Conservation (phyloP, 169 alveolate genomes). For the Plasmodium relictum region DNA sequence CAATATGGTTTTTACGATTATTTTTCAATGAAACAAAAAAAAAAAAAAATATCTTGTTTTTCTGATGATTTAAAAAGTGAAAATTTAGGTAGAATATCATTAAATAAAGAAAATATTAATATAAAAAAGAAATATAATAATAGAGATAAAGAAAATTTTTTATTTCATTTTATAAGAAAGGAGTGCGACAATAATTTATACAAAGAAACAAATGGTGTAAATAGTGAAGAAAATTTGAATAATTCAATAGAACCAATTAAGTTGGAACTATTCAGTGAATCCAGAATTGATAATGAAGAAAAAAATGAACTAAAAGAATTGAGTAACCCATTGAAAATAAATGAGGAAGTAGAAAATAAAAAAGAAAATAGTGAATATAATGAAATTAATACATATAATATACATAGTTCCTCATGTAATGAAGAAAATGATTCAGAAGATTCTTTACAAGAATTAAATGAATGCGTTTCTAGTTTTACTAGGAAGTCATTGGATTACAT, state of each 20-base stretch:
- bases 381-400: slow-evolving; percentile 34
- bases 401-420: slow-evolving; percentile 33
- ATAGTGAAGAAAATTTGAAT: not conserved
- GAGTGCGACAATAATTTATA: not conserved
- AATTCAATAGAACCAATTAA: not conserved
- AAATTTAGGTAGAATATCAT: not conserved
- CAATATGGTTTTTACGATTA: slow-evolving; percentile 24
- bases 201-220: not conserved
- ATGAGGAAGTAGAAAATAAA: not conserved
- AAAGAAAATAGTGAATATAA: not conserved
- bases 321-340: not conserved
- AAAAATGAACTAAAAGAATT: not conserved
- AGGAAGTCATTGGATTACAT: slow-evolving; percentile 17
- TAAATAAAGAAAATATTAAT: not conserved
- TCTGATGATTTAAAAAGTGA: not conserved
- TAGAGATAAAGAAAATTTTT: not conserved
- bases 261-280: not conserved
- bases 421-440: slow-evolving; percentile 31
- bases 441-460: slow-evolving; percentile 7
- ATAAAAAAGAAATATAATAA: not conserved
- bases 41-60: not conserved
- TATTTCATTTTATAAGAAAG: not conserved
- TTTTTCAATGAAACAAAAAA: slow-evolving; percentile 11
- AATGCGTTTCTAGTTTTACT: slow-evolving; percentile 26
- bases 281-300: not conserved